phyloP scores from a whole-genome alignment of 78 protist genomes.

The Polysphondylium violaceum region DNA sequence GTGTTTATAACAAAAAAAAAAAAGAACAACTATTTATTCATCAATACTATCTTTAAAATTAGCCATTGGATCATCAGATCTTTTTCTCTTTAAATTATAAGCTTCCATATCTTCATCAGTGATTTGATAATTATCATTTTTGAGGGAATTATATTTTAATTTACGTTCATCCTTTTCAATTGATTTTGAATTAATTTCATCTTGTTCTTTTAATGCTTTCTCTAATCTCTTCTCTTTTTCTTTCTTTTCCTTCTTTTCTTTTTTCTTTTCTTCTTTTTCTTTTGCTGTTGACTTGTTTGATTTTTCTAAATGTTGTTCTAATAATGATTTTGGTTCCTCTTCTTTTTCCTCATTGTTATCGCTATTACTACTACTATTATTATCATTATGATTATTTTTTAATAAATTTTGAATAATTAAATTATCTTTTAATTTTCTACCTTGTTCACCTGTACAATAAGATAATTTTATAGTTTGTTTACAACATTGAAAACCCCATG shows the following conservation, averaged over 20 bases:
- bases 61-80: constrained; percentile 90
- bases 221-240: constrained; percentile 18
- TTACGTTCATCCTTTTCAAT: constrained; percentile 57
- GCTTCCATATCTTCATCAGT: constrained; percentile 91
- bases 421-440: constrained; percentile 64
- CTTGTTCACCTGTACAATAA: constrained; percentile 95
- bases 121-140: neutral
- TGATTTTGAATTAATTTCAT: neutral
- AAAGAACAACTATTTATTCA: neutral
- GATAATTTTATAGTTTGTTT: constrained; percentile 72
- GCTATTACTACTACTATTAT: neutral
- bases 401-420: neutral
- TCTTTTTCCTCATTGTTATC: constrained; percentile 31
- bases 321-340: neutral
- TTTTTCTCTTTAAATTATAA: constrained; percentile 37
- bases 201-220: constrained; percentile 66
- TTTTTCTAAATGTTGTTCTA: constrained; percentile 29
- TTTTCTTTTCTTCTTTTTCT: constrained; percentile 35
- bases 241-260: constrained; percentile 34
- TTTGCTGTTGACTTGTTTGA: neutral
- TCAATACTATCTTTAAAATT: constrained; percentile 31
- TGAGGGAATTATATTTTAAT: constrained; percentile 58
- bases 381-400: neutral
- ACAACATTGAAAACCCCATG: constrained; percentile 97
- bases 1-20: neutral